phyloP scores from a whole-genome alignment of 1,284 basidiomycete genomes.

The Cutaneotrichosporon dermatis region DNA sequence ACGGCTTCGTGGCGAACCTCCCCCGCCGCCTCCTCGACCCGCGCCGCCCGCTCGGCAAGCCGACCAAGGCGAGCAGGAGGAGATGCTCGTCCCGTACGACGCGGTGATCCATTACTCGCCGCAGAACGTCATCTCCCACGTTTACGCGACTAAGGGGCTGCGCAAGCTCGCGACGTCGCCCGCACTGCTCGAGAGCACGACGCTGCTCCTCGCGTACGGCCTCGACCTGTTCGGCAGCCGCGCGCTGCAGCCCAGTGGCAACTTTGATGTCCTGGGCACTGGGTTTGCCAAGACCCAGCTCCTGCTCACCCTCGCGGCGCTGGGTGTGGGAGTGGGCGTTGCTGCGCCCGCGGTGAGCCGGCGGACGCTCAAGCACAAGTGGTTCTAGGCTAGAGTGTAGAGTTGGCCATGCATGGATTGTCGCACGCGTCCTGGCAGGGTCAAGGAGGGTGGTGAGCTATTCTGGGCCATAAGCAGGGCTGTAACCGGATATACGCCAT shows the following conservation, averaged over 20 bases:
- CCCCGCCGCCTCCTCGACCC: slow-evolving; percentile 76
- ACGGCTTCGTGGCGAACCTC: slow-evolving; percentile 68
- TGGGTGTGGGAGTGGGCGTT: slow-evolving; percentile 68
- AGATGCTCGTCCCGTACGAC: slow-evolving; percentile 80
- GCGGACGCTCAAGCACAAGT: slow-evolving; percentile 42
- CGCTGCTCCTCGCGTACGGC: slow-evolving; percentile 79
- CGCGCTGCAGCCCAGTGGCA: slow-evolving; percentile 71
- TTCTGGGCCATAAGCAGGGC: too few species aligned
- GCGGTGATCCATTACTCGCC: slow-evolving; percentile 70
- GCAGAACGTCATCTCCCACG: slow-evolving; percentile 58
- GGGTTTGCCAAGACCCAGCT: slow-evolving; percentile 92
- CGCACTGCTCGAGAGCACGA: slow-evolving; percentile 84
- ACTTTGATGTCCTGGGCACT: slow-evolving; percentile 88
- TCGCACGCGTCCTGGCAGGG: not conserved
- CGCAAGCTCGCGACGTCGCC: slow-evolving; percentile 67
- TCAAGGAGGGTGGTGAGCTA: too few species aligned
- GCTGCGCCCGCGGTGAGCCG: slow-evolving; percentile 54
- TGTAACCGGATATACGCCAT: too few species aligned
- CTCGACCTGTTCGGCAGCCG: slow-evolving; percentile 82
- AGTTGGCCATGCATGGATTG: not conserved
- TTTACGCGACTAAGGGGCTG: slow-evolving; percentile 61
- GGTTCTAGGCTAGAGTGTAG: slow-evolving; percentile 30
- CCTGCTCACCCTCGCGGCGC: slow-evolving; percentile 69
- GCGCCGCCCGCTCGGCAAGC: slow-evolving; percentile 72
- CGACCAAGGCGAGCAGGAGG: slow-evolving; percentile 76